Conservation (phyloP, 495 filamentous ascomycete genomes). For the Platismatia glauca region DNA sequence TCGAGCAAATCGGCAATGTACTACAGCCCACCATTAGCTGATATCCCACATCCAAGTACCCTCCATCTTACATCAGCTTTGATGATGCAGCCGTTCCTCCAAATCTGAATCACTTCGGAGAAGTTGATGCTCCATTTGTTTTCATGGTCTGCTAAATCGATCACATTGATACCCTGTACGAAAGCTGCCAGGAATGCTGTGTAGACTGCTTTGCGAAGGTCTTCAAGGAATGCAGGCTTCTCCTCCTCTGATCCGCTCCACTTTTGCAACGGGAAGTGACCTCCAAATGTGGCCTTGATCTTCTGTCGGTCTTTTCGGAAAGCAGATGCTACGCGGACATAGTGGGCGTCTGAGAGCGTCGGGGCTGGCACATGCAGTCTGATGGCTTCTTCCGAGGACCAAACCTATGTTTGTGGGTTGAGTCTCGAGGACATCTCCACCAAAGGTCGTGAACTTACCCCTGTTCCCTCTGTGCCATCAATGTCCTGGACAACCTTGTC, state of each 20-base stretch:
- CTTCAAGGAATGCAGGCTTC: conserved; percentile 46
- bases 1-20: conserved; percentile 53
- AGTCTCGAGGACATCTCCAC: not conserved
- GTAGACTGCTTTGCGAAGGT: conserved; percentile 53
- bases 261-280: conserved; percentile 35
- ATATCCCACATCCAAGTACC: not conserved
- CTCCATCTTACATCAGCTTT: conserved; percentile 40
- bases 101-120: conserved; percentile 53
- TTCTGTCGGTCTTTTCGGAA: conserved; percentile 47
- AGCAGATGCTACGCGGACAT: conserved; percentile 56
- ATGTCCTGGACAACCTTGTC: conserved; percentile 73
- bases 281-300: conserved; percentile 32
- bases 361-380: conserved; percentile 54
- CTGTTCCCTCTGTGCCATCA: conserved; percentile 59
- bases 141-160: conserved; percentile 50
- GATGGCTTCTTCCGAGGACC: conserved; percentile 50
- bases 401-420: not conserved
- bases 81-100: conserved; percentile 69
- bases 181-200: conserved; percentile 54
- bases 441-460: conserved; percentile 39
- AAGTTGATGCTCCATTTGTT: conserved; percentile 58
- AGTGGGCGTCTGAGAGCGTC: conserved; percentile 56
- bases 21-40: not conserved
- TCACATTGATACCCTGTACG: conserved; percentile 59
- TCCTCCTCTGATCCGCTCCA: conserved; percentile 36